Evolutionary conservation across 2,329 filamentous ascomycete genomes (phyloP), one percentile per base, ranked within the genome.

Genomic region (Geosmithia flava): DNA sequence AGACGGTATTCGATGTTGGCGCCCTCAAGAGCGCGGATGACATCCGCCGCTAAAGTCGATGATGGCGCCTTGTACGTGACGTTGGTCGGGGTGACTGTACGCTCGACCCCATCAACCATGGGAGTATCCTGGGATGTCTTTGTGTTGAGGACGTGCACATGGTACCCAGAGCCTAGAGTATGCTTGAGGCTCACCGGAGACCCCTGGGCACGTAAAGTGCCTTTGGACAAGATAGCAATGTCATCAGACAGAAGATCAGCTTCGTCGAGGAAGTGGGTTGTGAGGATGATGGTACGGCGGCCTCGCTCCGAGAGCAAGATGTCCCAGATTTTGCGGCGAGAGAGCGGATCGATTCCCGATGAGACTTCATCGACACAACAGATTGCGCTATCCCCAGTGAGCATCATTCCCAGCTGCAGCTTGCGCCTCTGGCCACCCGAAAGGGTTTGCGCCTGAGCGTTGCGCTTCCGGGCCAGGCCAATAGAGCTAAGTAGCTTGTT

Each of bases 371-470:
- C 85, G 13, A 87, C 75, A 55, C 83, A 81, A 59, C 85, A 88
- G 3, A 89, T 74, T 17, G 74, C 75, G 44, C 80, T 85, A 7
- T 82, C 84, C 46, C 85, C 85, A 2, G 82, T 85, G 51, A 89
- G 79, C 83, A 87, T 87, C 71, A 87, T 84, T 1, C 83, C 83
- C 4, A 89, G 68, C 59, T 89, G 85, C 7, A 87, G 68, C 58
- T 88, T 88, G 44, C 85, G 70, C 64, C 87, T 88, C 63, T 87
- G 85, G 1, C 85, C 85, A 11, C 85, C 85, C 43, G 82, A 87
- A 2, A 89, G 65, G 3, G 81, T 85, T 54, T 75, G 75, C 0
- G 82, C 72, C 49, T 69, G 68, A 1, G 81, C 76, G 11, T 74
- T 71, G 7, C 74, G 66, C 64, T 89, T 89, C 44, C 75, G 69